Percentiles rank a stretch among this genome's conserved stretches.
Conservation (phyloP, 176 grass and related monocot species). For the Musa beccarii region DNA sequence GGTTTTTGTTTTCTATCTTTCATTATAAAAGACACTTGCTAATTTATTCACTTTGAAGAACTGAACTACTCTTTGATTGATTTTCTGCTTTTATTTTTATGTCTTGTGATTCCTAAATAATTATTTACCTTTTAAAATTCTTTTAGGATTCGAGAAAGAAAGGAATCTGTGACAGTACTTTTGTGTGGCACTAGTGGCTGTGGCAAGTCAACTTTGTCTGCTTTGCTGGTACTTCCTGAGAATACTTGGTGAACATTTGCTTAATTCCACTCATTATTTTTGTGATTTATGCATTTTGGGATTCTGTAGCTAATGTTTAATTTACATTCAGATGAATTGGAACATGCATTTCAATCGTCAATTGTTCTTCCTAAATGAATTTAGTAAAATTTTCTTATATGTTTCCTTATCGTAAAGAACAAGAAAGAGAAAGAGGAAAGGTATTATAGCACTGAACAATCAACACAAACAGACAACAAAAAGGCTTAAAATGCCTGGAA, state of each 20-base stretch:
- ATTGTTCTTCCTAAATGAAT: background rate
- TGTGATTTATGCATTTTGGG: too few species aligned
- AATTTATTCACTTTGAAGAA: background rate
- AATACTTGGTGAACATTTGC: background rate
- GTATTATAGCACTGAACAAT: background rate
- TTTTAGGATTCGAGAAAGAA: constrained; percentile 10
- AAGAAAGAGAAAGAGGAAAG: too few species aligned
- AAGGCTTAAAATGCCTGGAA: background rate
- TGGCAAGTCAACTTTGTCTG: constrained; percentile 19
- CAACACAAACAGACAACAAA: too few species aligned
- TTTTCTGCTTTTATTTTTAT: constrained; percentile 4
- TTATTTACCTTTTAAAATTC: background rate
- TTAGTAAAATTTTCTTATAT: too few species aligned
- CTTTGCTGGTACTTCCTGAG: constrained; percentile 6
- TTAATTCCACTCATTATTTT: background rate
- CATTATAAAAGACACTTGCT: background rate
- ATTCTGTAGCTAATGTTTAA: background rate
- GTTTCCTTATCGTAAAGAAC: too few species aligned
- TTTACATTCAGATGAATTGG: background rate
- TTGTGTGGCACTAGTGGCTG: constrained; percentile 17
- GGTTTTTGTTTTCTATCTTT: too few species aligned
- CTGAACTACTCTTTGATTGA: background rate
- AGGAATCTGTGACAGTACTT: constrained; percentile 26
- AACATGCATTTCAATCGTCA: too few species aligned
- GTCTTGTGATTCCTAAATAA: background rate